These are phyloP conservation scores for Dillenia turbinata DNA, from an alignment of 164 flowering plant species.

Conservation along the genomic window DNA sequence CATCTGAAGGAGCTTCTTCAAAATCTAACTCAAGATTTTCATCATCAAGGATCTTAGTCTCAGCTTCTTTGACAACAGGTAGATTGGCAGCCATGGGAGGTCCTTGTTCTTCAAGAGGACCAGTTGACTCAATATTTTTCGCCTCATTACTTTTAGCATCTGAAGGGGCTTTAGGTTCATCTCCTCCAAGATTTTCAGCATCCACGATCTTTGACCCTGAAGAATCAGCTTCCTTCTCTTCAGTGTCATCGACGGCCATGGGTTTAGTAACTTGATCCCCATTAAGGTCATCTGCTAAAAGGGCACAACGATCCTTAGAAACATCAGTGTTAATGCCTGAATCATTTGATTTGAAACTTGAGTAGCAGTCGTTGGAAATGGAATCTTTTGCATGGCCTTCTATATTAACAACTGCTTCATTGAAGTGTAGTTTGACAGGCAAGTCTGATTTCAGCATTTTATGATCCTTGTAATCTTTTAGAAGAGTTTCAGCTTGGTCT, in stretches of 20 bases:
- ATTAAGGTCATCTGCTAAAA: conserved; percentile 7
- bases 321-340: conserved; percentile 6
- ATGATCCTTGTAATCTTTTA: conserved; percentile 26
- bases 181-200: conserved; percentile 9
- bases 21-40: conserved; percentile 7
- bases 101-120: conserved; percentile 14
- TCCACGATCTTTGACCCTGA: conserved; percentile 8
- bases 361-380: conserved; percentile 7
- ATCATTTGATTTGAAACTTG: conserved; percentile 5
- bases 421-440: conserved; percentile 4
- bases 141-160: conserved; percentile 3
- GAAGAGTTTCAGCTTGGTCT: conserved; percentile 17
- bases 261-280: conserved; percentile 7
- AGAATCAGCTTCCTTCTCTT: conserved; percentile 13
- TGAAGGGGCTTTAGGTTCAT: conserved; percentile 4
- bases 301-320: conserved; percentile 10
- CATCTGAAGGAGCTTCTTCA: conserved; percentile 1
- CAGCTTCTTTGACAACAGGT: background rate
- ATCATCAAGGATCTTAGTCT: background rate
- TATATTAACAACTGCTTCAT: conserved; percentile 7
- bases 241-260: conserved; percentile 8
- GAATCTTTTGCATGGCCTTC: conserved; percentile 9
- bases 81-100: conserved; percentile 9
- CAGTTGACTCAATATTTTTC: conserved; percentile 6
- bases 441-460: conserved; percentile 11